These are phyloP conservation scores for Tephrocybe sp. DNA, from an alignment of 768 basidiomycete genomes.

Conservation along the genomic window DNA sequence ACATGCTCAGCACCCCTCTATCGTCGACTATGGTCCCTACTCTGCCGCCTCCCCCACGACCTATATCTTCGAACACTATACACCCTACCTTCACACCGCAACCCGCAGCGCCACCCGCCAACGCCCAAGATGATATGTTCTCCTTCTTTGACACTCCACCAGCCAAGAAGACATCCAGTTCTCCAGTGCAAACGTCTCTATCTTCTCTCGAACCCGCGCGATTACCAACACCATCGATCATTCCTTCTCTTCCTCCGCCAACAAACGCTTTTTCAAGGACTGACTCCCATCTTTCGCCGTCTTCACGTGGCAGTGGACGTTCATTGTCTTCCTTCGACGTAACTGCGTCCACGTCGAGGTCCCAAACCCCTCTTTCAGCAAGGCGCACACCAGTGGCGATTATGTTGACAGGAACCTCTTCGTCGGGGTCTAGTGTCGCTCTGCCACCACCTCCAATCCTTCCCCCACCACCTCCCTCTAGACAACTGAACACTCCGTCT, in stretches of 20 bases:
- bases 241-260: not conserved
- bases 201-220: slow-evolving; percentile 5
- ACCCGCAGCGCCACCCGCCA: not conserved
- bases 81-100: not conserved
- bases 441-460: slow-evolving; percentile 22
- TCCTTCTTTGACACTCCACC: slow-evolving; percentile 25
- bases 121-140: slow-evolving; percentile 22
- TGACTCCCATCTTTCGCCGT: slow-evolving; percentile 7
- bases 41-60: slow-evolving; percentile 21
- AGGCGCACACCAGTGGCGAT: slow-evolving; percentile 25
- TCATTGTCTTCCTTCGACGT: slow-evolving; percentile 12
- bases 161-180: slow-evolving; percentile 6
- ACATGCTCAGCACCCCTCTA: slow-evolving; percentile 38
- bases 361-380: slow-evolving; percentile 12
- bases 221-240: not conserved
- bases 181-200: slow-evolving; percentile 9
- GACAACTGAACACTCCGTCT: slow-evolving; percentile 25
- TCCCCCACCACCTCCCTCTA: slow-evolving; percentile 21
- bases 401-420: slow-evolving; percentile 26
- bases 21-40: slow-evolving; percentile 45
- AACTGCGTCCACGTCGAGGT: slow-evolving; percentile 10
- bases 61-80: not conserved
- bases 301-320: slow-evolving; percentile 4
- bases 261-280: not conserved
- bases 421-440: slow-evolving; percentile 17